Base-by-base conservation (phyloP, 257 asterid species). In the Rhazya stricta region DNA sequence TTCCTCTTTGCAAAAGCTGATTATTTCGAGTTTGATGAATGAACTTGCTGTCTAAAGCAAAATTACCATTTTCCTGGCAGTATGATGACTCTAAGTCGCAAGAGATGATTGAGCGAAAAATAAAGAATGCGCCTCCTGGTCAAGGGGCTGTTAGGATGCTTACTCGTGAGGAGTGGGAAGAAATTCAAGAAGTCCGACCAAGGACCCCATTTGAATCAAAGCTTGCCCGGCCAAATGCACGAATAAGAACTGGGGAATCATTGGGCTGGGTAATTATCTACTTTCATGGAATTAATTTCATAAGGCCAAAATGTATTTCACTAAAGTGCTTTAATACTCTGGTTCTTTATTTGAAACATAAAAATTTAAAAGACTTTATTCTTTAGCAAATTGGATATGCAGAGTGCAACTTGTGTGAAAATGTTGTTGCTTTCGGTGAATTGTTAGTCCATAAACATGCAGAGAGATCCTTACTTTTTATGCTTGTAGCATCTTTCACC, bases 121-220 rank as follows among this genome's bases (percentile, higher is more conserved):
- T 92, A 81, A 83, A 87, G 84, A 82, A 94, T 77, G 97, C 97
- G 0, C 97, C 99, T 67, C 88, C 88, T 77, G 99, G 94, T 67
- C 93, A 87, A 84, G 97, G 99, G 72, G 82, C 88, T 77, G 95
- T 94, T 36, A 87, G 99, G 87, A 92, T 94, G 97, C 92, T 94
- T 62, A 74, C 81, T 63, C 96, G 86, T 51, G 97, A 94, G 80
- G 99, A 94, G 84, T 94, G 99, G 97, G 97, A 94, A 27, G 83
- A 76, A 61, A 76, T 94, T 62, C 88, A 85, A 83, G 96, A 94
- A 67, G 66, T 89, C 30, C 79, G 93, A 30, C 96, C 98, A 7
- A 88, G 97, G 81, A 94, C 96, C 65, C 97, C 97, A 4, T 94
- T 89, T 81, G 96, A 94, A 77, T 92, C 97, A 42, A 88, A 86